A percentile compares a stretch with the other conserved stretches of the same genome.
These are phyloP conservation scores for Pichia terricola DNA, from an alignment of 1,139 yeast genomes.

Conservation along the genomic window DNA sequence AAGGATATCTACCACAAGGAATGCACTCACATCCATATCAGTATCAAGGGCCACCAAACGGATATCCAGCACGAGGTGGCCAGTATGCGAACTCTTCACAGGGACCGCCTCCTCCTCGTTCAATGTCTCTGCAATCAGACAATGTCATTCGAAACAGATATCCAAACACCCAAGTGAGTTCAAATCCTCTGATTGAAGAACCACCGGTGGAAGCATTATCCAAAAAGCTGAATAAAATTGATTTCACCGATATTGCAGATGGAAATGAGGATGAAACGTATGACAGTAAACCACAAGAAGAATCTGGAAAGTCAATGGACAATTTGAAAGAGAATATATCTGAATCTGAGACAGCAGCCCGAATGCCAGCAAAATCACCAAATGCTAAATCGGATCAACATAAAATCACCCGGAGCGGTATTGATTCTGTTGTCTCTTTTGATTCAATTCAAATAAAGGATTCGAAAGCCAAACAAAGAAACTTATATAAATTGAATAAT, in stretches of 20 bases:
- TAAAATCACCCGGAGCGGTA: constrained; percentile 1
- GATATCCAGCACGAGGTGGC: not conserved
- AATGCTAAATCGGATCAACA: not conserved
- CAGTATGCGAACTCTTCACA: constrained; percentile 1
- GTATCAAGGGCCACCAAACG: too few species aligned
- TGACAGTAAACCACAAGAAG: not conserved
- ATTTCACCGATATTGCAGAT: not conserved
- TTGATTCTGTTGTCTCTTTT: constrained; percentile 9
- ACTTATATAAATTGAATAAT: constrained; percentile 9
- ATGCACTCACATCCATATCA: too few species aligned
- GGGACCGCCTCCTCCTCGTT: constrained; percentile 15
- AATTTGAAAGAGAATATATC: too few species aligned
- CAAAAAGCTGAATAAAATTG: not conserved
- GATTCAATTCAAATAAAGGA: constrained; percentile 4
- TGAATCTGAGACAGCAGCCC: not conserved
- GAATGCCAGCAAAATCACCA: not conserved
- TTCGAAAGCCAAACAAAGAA: constrained; percentile 1
- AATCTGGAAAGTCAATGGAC: not conserved
- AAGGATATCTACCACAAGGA: too few species aligned
- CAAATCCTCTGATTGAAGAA: not conserved
- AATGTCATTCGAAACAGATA: not conserved
- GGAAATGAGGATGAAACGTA: not conserved
- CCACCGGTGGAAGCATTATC: not conserved
- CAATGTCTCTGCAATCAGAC: constrained; percentile 21
- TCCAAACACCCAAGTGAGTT: not conserved